phyloP scores from a whole-genome alignment of 148 eudicot species.

The Bassia scoparia region DNA sequence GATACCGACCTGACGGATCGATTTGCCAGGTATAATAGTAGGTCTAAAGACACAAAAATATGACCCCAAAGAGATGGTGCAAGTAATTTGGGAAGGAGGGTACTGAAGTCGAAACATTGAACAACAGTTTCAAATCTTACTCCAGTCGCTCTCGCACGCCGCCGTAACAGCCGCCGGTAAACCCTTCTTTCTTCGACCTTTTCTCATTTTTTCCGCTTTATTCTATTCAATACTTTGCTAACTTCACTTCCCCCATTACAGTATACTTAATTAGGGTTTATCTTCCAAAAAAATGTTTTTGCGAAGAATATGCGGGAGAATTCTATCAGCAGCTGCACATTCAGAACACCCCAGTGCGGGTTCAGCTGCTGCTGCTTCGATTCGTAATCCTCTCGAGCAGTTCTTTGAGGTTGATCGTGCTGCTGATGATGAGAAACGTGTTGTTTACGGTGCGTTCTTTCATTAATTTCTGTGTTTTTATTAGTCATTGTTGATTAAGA shows the following conservation, averaged over 20 bases:
- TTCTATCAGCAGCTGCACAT: constrained; percentile 21
- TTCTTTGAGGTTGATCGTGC: constrained; percentile 32
- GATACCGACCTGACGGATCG: too few relatives aligned
- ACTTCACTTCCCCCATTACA: not conserved
- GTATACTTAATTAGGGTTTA: not conserved
- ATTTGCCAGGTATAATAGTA: too few relatives aligned
- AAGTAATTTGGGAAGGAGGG: too few relatives aligned
- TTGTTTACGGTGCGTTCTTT: constrained; percentile 23
- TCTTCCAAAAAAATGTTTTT: constrained; percentile 15
- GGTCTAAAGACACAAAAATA: too few relatives aligned
- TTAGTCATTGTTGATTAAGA: not conserved
- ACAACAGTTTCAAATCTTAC: too few relatives aligned
- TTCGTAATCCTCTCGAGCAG: constrained; percentile 29
- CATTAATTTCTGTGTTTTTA: not conserved
- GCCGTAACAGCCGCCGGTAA: too few relatives aligned
- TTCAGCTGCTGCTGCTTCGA: constrained; percentile 20
- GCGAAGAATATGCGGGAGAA: constrained; percentile 26
- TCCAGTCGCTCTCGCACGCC: too few relatives aligned
- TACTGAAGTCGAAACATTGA: too few relatives aligned
- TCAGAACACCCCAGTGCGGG: constrained; percentile 17
- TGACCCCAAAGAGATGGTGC: too few relatives aligned
- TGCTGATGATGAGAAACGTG: constrained; percentile 32
- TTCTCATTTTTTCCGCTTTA: not conserved
- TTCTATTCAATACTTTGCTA: not conserved
- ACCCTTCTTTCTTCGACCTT: not conserved